Evolutionary conservation across 768 basidiomycete genomes (phyloP).

Genomic region (Strobilomyces confusus): DNA sequence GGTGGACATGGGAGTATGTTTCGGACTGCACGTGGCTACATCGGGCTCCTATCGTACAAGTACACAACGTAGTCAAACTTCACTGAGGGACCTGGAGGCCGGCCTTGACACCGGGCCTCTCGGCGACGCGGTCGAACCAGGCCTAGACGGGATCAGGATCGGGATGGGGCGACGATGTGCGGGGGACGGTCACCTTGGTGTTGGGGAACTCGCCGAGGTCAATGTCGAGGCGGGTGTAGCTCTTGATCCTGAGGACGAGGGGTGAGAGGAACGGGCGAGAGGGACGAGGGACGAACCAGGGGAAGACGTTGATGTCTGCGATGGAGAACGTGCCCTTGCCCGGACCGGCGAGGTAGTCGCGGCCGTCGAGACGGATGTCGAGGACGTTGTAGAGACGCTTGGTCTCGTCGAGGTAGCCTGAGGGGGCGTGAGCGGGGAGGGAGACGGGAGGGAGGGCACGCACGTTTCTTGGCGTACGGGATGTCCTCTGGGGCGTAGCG

Average conservation of each 20-base stretch:
- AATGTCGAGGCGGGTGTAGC: conserved; percentile 45
- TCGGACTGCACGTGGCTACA: conserved; percentile 10
- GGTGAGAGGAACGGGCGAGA: neutral
- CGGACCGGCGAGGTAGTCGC: conserved; percentile 79
- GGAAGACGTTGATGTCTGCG: conserved; percentile 66
- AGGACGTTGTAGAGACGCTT: conserved; percentile 81
- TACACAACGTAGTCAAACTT: neutral
- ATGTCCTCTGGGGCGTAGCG: conserved; percentile 62
- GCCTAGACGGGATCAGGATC: conserved; percentile 13
- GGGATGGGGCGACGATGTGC: too few relatives aligned
- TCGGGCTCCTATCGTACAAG: neutral
- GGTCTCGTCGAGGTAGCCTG: conserved; percentile 78
- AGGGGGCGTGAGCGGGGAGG: conserved; percentile 13
- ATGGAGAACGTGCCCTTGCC: conserved; percentile 63
- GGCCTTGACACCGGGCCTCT: conserved; percentile 21
- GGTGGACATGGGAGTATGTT: conserved; percentile 10
- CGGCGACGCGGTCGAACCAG: conserved; percentile 28
- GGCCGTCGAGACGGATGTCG: conserved; percentile 65
- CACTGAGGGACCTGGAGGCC: conserved; percentile 21
- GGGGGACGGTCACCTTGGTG: conserved; percentile 42
- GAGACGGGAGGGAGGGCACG: conserved; percentile 9
- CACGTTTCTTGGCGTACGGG: conserved; percentile 65
- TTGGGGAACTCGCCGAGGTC: conserved; percentile 63
- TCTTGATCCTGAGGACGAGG: conserved; percentile 46
- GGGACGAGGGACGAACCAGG: conserved; percentile 45